phyloP scores from a whole-genome alignment of 106 monocot species.

The Acanthochlamys bracteata region DNA sequence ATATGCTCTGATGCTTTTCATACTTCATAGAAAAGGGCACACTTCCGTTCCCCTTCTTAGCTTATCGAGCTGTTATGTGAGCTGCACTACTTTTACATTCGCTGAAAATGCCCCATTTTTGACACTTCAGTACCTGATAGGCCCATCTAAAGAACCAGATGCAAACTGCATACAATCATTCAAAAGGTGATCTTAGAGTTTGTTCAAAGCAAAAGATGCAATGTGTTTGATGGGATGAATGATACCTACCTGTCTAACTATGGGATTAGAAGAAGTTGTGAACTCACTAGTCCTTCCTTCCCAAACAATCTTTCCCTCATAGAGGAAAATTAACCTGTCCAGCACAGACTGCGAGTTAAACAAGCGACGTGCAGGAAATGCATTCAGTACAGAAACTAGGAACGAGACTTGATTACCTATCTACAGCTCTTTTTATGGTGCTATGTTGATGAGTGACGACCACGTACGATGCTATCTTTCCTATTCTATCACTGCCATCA shows the following conservation, averaged over 20 bases:
- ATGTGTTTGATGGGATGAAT: background rate
- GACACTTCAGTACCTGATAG: background rate
- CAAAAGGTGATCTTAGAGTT: background rate
- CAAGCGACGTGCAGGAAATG: background rate
- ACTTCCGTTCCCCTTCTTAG: no score
- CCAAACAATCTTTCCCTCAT: slow-evolving; percentile 22
- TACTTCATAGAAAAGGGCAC: no score
- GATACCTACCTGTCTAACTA: background rate
- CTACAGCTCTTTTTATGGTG: slow-evolving; percentile 90
- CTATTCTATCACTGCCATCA: slow-evolving; percentile 37
- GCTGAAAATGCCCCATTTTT: no score
- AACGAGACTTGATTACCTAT: slow-evolving; percentile 37
- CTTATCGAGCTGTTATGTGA: no score
- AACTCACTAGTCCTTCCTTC: slow-evolving; percentile 1
- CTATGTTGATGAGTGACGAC: slow-evolving; percentile 99
- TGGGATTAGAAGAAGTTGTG: background rate
- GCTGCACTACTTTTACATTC: no score
- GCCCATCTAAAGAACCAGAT: background rate
- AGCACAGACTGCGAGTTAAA: background rate
- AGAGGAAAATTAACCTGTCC: slow-evolving; percentile 71
- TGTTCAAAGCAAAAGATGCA: background rate
- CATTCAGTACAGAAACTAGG: background rate
- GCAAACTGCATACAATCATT: background rate
- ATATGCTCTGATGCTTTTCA: no score
- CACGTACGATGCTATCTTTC: slow-evolving; percentile 87